Conservation (phyloP, 163 green algal species). For the Smithsoniella earleae region DNA sequence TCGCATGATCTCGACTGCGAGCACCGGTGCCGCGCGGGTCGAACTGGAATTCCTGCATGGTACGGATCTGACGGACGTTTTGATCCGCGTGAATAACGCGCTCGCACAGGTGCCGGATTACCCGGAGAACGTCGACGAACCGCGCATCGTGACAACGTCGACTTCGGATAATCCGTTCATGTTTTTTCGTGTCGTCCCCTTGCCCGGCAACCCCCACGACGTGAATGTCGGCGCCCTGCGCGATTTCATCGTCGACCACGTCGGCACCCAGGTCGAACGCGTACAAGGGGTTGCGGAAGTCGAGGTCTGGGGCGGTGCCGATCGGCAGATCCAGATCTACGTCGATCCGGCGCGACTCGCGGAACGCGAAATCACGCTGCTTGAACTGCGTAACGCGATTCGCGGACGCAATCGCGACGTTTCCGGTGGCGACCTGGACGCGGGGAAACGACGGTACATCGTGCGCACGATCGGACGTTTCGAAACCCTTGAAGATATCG, state of each 20-base stretch:
- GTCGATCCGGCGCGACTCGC: neutral
- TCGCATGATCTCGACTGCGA: neutral
- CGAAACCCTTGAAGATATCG: neutral
- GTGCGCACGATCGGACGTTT: neutral
- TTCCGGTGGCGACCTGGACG: neutral
- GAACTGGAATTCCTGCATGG: neutral
- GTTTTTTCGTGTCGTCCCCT: neutral
- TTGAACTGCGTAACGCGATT: neutral
- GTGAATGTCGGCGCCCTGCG: neutral
- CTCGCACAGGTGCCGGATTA: too few relatives aligned
- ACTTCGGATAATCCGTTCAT: neutral
- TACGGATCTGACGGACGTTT: too few relatives aligned
- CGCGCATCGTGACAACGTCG: neutral
- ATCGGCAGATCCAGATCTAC: neutral
- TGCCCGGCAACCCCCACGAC: neutral
- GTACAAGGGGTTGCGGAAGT: neutral
- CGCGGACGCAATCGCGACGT: neutral
- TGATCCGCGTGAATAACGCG: too few relatives aligned
- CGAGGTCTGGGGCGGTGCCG: neutral
- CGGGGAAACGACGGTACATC: neutral
- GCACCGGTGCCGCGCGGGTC: neutral
- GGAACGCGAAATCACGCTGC: neutral
- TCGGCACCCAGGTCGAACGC: neutral
- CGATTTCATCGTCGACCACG: neutral
- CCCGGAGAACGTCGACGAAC: neutral